Evolutionary conservation across 371 early-diverging fungal species (phyloP), one percentile per base, ranked within the genome.

Genomic region (Haplosporangium sp.): DNA sequence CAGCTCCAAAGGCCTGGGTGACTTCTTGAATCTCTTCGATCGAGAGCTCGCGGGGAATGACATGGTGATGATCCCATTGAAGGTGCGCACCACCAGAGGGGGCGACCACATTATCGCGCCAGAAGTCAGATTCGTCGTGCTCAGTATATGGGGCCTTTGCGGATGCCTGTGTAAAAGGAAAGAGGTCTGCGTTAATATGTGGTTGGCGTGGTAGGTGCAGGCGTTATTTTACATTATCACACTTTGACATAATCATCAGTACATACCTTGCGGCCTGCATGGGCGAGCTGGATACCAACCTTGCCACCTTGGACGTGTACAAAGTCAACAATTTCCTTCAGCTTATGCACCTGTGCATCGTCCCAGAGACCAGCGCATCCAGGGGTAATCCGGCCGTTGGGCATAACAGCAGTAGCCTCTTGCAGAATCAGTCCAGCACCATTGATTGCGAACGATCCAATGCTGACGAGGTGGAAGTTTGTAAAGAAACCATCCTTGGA

Each of bases 321-420:
- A 71, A 89, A 85, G 46, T 88, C 86, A n/a, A 88, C 91, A 10
- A 95, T 86, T n/a, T 86, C 85, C 56, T 84, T 84, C 43, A 93
- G 73, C 7, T 86, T 82, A 6, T 71, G 81, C 9, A 92, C 86
- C 29, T 96, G 97, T 5, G 87, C 92, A 71, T 95, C 94, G 2
- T 79, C 83, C 93, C 93, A 96, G n/a, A 96, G 61, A 0, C 97
- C 97, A 14, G 87, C 67, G 67, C 92, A 91, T 51, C 88, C 69
- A 4, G 96, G 94, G 4, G 93, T 83, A 51, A 96, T 94, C 7
- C 96, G 86, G 52, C 95, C 97, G 62, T 91, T 83, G 14, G 92
- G 86, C 6, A 76, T 61, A 8, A 96, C 95, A 1, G 86, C 94
- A 0, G 94, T 92, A 0, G 96, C 96, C 70, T 96, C 97, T 23